Conservation (phyloP, 345 rosid species). For the Stellera chamaejasme region DNA sequence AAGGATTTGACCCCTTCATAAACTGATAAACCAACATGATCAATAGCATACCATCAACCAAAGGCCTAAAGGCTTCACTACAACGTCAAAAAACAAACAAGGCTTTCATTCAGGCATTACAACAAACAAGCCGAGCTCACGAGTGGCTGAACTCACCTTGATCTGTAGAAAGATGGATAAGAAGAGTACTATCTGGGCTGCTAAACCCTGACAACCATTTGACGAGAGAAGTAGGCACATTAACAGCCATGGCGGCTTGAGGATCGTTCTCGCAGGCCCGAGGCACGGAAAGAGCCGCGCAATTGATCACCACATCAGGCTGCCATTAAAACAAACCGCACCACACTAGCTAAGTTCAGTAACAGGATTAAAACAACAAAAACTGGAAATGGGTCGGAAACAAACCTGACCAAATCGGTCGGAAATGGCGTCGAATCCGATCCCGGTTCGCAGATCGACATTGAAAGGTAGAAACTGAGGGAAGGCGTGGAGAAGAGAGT, state of each 20-base stretch:
- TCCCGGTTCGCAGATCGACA: constrained; percentile 58
- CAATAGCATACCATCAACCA: constrained; percentile 1
- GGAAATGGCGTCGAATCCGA: constrained; percentile 45
- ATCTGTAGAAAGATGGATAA: constrained; percentile 87
- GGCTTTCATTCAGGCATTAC: not conserved
- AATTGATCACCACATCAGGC: constrained; percentile 84
- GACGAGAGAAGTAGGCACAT: constrained; percentile 67
- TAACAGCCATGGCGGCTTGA: constrained; percentile 53
- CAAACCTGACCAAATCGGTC: constrained; percentile 55
- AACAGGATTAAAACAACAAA: not conserved
- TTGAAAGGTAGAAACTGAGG: constrained; percentile 44
- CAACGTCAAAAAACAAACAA: too few relatives aligned
- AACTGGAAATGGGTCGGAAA: not conserved
- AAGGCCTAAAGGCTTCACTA: not conserved
- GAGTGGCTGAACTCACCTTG: constrained; percentile 38
- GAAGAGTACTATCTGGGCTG: constrained; percentile 26
- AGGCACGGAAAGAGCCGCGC: constrained; percentile 84
- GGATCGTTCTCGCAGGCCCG: constrained; percentile 80
- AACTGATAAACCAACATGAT: constrained; percentile 27
- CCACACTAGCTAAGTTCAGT: not conserved
- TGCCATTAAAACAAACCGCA: constrained; percentile 19
- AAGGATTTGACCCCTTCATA: constrained; percentile 81
- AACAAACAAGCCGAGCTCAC: not conserved
- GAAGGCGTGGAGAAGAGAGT: constrained; percentile 37
- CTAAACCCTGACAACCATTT: constrained; percentile 51